Conservation (phyloP, 495 filamentous ascomycete species). For the Aspergillus carlsbadensis region DNA sequence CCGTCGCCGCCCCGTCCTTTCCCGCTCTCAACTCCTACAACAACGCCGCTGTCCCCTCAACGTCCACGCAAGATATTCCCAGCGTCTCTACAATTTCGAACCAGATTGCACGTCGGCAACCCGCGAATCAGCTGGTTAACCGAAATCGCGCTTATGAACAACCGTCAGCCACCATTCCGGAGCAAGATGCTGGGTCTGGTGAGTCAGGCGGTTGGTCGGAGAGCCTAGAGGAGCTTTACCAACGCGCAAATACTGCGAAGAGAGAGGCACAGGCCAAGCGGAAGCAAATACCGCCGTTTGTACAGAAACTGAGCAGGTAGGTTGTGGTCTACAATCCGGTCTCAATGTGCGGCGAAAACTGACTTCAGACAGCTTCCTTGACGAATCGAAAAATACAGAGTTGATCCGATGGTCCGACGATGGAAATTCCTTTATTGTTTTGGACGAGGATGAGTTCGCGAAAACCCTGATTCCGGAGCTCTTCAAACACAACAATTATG, state of each 20-base stretch:
- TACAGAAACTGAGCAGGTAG: conserved; percentile 98
- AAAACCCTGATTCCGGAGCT: conserved; percentile 93
- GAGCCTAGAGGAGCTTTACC: conserved; percentile 73
- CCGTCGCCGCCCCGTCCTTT: conserved; percentile 30
- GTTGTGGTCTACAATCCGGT: conserved; percentile 22
- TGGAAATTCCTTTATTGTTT: conserved; percentile 92
- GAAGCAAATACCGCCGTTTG: conserved; percentile 96
- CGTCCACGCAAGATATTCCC: conserved; percentile 41
- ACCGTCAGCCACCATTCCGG: conserved; percentile 48
- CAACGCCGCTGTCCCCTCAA: conserved; percentile 27
- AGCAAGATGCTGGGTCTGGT: conserved; percentile 39
- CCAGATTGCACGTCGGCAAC: conserved; percentile 62
- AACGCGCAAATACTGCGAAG: conserved; percentile 72
- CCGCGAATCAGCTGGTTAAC: conserved; percentile 60
- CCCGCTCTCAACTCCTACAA: conserved; percentile 43
- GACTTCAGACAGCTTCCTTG: conserved; percentile 70
- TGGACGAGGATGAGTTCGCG: conserved; percentile 99
- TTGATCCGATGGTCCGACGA: conserved; percentile 97
- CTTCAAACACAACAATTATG: conserved; percentile 99
- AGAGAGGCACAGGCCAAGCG: conserved; percentile 79
- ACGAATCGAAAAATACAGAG: conserved; percentile 86
- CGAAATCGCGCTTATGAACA: conserved; percentile 42
- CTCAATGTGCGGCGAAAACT: conserved; percentile 13
- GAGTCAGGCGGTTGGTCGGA: conserved; percentile 58
- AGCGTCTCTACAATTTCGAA: conserved; percentile 54